phyloP scores from a whole-genome alignment of 2,329 filamentous ascomycete species.

The Annulohypoxylon truncatum region DNA sequence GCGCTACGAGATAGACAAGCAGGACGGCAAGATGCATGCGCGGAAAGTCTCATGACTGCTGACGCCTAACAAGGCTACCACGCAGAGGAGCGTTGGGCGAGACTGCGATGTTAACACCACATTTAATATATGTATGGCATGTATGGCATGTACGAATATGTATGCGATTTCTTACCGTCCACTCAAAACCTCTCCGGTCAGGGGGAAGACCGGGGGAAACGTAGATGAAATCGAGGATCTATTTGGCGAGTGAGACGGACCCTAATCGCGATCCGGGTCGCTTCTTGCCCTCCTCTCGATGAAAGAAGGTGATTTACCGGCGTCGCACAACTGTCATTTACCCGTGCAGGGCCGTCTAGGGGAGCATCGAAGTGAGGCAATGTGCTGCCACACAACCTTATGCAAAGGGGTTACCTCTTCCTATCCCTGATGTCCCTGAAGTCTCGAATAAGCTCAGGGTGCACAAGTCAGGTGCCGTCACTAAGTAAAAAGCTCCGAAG shows the following conservation, averaged over 20 bases:
- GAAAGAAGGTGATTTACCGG: slow-evolving; percentile 18
- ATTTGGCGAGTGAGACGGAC: slow-evolving; percentile 9
- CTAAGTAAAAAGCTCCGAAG: slow-evolving; percentile 10
- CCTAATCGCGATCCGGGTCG: slow-evolving; percentile 28
- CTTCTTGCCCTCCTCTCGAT: slow-evolving; percentile 24
- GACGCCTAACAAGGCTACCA: slow-evolving; percentile 20
- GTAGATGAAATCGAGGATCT: slow-evolving; percentile 2
- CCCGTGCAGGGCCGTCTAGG: slow-evolving; percentile 18
- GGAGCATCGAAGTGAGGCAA: slow-evolving; percentile 14
- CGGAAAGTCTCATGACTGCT: slow-evolving; percentile 36
- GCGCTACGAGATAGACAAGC: slow-evolving; percentile 22
- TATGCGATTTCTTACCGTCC: slow-evolving; percentile 23
- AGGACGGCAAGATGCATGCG: slow-evolving; percentile 39
- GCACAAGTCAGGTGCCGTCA: slow-evolving; percentile 24
- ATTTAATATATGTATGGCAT: background rate
- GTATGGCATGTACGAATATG: background rate
- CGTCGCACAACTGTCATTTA: slow-evolving; percentile 27
- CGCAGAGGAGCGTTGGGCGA: slow-evolving; percentile 13
- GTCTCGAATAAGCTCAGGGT: slow-evolving; percentile 4
- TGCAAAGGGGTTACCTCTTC: slow-evolving; percentile 17
- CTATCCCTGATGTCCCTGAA: background rate
- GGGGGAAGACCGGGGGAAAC: slow-evolving; percentile 1
- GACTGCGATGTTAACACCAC: background rate
- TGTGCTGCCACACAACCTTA: slow-evolving; percentile 29
- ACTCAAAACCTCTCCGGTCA: slow-evolving; percentile 4